Evolutionary conservation across 306 rosid species (phyloP).

Genomic region (Senna siamea): DNA sequence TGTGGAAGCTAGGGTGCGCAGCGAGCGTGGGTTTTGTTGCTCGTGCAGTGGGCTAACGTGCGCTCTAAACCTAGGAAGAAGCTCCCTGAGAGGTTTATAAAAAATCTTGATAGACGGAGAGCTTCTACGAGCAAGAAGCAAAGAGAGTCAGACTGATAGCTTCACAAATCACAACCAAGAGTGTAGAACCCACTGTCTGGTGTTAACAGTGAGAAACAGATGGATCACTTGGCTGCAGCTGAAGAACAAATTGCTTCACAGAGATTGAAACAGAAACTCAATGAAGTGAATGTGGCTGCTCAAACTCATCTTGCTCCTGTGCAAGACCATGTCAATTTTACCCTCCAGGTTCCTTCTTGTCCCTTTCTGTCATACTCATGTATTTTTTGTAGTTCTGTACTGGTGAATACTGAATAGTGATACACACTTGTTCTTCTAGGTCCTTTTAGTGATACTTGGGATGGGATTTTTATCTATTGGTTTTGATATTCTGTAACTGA

Average conservation of each 20-base stretch:
- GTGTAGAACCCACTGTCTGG: too few species aligned
- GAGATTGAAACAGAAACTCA: constrained; percentile 71
- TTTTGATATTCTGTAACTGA: constrained; percentile 6
- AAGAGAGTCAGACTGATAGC: too few species aligned
- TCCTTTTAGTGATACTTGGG: background rate
- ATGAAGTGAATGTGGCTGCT: constrained; percentile 82
- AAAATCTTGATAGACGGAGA: too few species aligned
- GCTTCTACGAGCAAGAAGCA: too few species aligned
- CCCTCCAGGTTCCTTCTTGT: constrained; percentile 71
- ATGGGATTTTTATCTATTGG: background rate
- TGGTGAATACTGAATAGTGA: background rate
- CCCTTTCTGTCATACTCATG: background rate
- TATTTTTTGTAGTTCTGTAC: background rate
- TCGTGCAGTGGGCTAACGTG: too few species aligned
- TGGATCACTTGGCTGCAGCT: constrained; percentile 68
- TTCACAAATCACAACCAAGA: too few species aligned
- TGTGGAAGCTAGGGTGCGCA: too few species aligned
- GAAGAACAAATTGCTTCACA: constrained; percentile 80
- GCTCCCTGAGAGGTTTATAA: too few species aligned
- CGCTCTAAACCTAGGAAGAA: too few species aligned
- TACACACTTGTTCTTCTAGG: constrained; percentile 17
- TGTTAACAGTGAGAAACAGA: constrained; percentile 35
- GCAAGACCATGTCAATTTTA: constrained; percentile 92
- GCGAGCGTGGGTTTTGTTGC: too few species aligned
- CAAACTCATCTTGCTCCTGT: constrained; percentile 69